Conservation (phyloP, 495 filamentous ascomycete genomes). For the Penicillium chermesinum region DNA sequence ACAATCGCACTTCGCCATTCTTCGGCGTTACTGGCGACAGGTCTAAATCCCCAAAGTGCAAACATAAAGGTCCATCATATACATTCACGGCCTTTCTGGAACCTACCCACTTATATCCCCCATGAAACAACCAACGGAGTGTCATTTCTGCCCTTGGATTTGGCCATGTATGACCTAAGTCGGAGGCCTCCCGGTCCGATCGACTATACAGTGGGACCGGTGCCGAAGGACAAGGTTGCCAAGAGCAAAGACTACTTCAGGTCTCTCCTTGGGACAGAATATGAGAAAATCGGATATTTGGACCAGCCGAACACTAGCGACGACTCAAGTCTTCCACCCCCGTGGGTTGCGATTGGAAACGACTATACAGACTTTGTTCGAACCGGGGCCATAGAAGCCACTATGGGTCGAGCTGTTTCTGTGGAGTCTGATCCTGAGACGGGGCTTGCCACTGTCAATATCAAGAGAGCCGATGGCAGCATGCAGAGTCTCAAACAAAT, state of each 20-base stretch:
- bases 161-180: constrained; percentile 65
- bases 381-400: constrained; percentile 50
- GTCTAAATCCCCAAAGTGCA: neutral
- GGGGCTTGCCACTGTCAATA: constrained; percentile 27
- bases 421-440: constrained; percentile 17
- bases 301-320: constrained; percentile 5
- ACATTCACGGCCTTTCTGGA: constrained; percentile 65
- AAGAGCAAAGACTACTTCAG: constrained; percentile 50
- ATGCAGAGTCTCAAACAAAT: constrained; percentile 45
- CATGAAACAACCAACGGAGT: constrained; percentile 29
- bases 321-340: constrained; percentile 35
- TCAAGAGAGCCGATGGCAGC: constrained; percentile 24
- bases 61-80: constrained; percentile 60
- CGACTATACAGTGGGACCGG: constrained; percentile 53
- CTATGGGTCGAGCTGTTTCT: constrained; percentile 29
- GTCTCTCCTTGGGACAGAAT: constrained; percentile 56
- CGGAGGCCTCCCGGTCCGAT: constrained; percentile 53
- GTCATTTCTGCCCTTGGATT: constrained; percentile 70
- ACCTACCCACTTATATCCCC: constrained; percentile 61
- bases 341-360: constrained; percentile 65
- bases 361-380: constrained; percentile 68
- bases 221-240: constrained; percentile 48
- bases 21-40: constrained; percentile 31
- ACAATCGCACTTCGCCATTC: constrained; percentile 67
- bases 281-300: constrained; percentile 33